phyloP scores from a whole-genome alignment of 495 filamentous ascomycete genomes.

The Daldinia caldariorum region DNA sequence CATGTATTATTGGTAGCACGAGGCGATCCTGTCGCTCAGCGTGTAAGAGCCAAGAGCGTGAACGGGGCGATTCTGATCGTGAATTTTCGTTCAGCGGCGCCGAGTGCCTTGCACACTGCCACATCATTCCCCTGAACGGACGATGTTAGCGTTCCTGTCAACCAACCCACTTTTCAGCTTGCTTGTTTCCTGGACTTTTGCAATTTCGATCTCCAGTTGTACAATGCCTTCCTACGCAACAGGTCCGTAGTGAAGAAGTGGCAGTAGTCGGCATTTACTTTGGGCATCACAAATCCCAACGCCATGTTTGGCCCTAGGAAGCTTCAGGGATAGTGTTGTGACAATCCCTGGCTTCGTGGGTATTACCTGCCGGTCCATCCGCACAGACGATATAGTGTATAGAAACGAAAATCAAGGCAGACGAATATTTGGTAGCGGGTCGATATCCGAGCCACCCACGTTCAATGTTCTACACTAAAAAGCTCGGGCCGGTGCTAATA shows the following conservation, averaged over 20 bases:
- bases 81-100: constrained; percentile 8
- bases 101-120: neutral
- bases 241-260: neutral
- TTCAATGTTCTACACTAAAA: constrained; percentile 1
- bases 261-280: neutral
- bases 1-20: neutral
- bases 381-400: constrained; percentile 32
- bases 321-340: constrained; percentile 18
- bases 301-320: constrained; percentile 13
- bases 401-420: constrained; percentile 20
- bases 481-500: constrained; percentile 27
- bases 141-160: neutral
- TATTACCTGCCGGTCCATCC: constrained; percentile 22
- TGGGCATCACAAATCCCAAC: constrained; percentile 2
- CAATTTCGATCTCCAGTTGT: constrained; percentile 11
- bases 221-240: neutral
- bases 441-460: constrained; percentile 11
- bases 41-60: neutral
- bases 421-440: constrained; percentile 21
- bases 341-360: constrained; percentile 22
- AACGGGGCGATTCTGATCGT: neutral
- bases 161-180: constrained; percentile 1
- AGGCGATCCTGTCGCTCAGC: neutral
- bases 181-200: constrained; percentile 4
- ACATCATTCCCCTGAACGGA: constrained; percentile 6